A percentile compares a stretch with the other conserved stretches of the same genome.
Evolutionary conservation across 2,329 filamentous ascomycete genomes (phyloP).

Genomic region (Pseudocercospora musae): DNA sequence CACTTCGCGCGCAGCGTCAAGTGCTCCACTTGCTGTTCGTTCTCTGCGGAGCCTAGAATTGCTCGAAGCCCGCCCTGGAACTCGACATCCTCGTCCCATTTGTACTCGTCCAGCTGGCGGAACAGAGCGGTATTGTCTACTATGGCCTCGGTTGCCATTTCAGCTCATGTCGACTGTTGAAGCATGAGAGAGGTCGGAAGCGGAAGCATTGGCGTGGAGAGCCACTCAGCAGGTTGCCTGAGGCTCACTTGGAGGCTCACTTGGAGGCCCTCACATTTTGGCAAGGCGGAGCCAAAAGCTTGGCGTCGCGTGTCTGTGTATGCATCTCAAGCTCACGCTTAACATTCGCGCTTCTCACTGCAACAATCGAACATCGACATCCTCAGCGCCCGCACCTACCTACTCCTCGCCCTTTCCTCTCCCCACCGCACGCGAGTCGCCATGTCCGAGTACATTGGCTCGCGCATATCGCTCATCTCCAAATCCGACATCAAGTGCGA

Average conservation of each 20-base stretch:
- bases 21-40: constrained; percentile 54
- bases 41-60: constrained; percentile 58
- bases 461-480: constrained; percentile 93
- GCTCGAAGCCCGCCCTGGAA: constrained; percentile 67
- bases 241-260: neutral
- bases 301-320: neutral
- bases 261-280: neutral
- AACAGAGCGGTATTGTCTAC: constrained; percentile 44
- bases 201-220: neutral
- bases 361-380: neutral
- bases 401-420: constrained; percentile 3
- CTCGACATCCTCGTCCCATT: constrained; percentile 64
- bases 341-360: neutral
- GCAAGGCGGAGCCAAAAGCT: neutral
- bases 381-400: constrained; percentile 7
- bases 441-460: constrained; percentile 66
- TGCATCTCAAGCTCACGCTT: neutral
- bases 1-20: constrained; percentile 64
- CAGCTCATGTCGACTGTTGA: neutral
- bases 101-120: constrained; percentile 61
- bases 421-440: constrained; percentile 14
- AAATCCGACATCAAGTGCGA: constrained; percentile 91
- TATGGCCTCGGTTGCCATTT: constrained; percentile 22
- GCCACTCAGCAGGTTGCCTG: neutral
- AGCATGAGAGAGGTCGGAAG: neutral